Base-by-base conservation (phyloP, 2,329 filamentous ascomycete genomes). In the Alternaria brassicicola region DNA sequence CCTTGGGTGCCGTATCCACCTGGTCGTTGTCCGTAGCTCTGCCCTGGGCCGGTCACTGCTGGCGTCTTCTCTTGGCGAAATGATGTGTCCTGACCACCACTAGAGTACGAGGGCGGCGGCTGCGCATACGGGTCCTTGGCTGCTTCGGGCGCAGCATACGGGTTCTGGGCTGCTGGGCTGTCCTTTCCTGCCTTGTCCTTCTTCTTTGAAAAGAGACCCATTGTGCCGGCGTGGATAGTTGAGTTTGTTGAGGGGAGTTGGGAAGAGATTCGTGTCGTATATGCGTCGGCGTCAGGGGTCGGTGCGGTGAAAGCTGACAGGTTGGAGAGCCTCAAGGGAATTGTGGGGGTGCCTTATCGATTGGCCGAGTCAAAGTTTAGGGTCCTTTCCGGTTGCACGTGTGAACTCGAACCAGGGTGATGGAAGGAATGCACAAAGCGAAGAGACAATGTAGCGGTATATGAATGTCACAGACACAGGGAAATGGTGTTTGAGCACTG, bases 131-230 rank as follows among this genome's bases (percentile, higher is more conserved):
- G 82, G 67, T 87, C 84, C 52, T 78, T 76, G 52, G 77, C 68
- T 45, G 77, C 68, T 43, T 71, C 68, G 6, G 83, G 78, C 47
- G 83, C 81, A 21, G 68, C 68, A 52, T 71, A 69, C 41, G 66
- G 86, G 69, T 88, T 78, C 47, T 74, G 68, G 33, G 80, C 73
- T 30, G 82, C 78, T 26, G 81, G 79, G 26, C 83, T 78, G 53
- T 79, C 81, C 73, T 86, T 86, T 65, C 73, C 71, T 60, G 79
- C 82, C 62, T 79, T 81, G 63, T 80, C 80, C 61, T 79, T 82
- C 72, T 87, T 87, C 65, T 79, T 83, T 73, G 85, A 86, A 49
- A 79, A 75, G 66, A 86, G 80, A 36, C 80, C 79, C 79, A 81
- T 81, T 35, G 41, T 72, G 56, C 58, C 45, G 21, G 39, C 50